Evolutionary conservation across 75 land plant genomes (phyloP).

Genomic region (Azolla pinnata): DNA sequence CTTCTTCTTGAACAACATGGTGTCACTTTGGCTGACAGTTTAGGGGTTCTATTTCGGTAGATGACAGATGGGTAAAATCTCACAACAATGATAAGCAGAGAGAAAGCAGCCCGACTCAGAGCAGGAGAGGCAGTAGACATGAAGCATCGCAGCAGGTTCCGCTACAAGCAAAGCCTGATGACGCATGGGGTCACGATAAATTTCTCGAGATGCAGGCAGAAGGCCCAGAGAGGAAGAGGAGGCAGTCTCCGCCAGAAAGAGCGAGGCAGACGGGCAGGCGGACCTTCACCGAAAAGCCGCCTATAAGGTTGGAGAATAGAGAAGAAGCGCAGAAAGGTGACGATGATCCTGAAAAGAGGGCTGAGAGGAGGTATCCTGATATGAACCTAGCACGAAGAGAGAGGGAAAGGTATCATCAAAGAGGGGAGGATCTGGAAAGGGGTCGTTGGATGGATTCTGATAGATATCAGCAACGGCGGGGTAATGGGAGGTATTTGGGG

Average conservation of each 20-base stretch:
- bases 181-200: slow-evolving; percentile 49
- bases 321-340: background rate
- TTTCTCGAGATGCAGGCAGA: slow-evolving; percentile 38
- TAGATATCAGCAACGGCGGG: slow-evolving; percentile 15
- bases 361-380: background rate
- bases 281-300: background rate
- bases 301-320: background rate
- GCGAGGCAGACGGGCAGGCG: slow-evolving; percentile 13
- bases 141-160: slow-evolving; percentile 8
- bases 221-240: slow-evolving; percentile 26
- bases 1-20: too few relatives aligned
- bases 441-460: slow-evolving; percentile 18
- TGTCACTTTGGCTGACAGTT: too few relatives aligned
- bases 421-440: slow-evolving; percentile 19
- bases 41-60: too few relatives aligned
- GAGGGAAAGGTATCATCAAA: slow-evolving; percentile 16
- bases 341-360: slow-evolving; percentile 9
- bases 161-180: slow-evolving; percentile 6
- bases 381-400: slow-evolving; percentile 7
- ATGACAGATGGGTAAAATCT: too few relatives aligned
- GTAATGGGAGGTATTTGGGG: slow-evolving; percentile 26
- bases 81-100: slow-evolving; percentile 15
- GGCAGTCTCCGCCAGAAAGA: slow-evolving; percentile 47
- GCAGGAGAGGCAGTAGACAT: slow-evolving; percentile 22
- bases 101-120: slow-evolving; percentile 6